Conservation (phyloP, 2,329 filamentous ascomycete species). For the Tolypocladium guangdongense region DNA sequence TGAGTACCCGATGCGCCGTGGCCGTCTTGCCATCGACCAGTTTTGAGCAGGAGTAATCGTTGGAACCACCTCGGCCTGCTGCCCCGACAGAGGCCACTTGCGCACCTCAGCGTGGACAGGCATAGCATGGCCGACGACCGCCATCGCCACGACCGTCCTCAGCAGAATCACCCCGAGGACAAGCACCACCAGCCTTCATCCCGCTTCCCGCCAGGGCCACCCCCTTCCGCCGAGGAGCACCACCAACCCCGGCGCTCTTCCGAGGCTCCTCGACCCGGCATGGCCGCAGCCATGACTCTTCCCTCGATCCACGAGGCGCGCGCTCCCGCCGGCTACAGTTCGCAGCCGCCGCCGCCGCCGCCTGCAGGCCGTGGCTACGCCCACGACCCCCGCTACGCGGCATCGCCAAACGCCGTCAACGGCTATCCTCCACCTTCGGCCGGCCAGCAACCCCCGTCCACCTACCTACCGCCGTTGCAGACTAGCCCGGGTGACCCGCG, state of each 20-base stretch:
- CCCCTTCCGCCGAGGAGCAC: conserved; percentile 1
- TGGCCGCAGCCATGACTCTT: conserved; percentile 34
- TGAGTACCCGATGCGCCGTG: conserved; percentile 4
- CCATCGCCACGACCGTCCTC: conserved; percentile 25
- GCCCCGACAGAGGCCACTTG: conserved; percentile 13
- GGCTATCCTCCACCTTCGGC: conserved; percentile 33
- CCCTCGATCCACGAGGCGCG: conserved; percentile 40
- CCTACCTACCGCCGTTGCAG: conserved; percentile 28
- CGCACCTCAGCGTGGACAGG: conserved; percentile 8
- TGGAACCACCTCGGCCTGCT: conserved; percentile 9
- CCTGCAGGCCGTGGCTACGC: conserved; percentile 20
- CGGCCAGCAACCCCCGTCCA: conserved; percentile 16
- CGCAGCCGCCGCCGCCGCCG: conserved; percentile 3
- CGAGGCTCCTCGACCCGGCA: conserved; percentile 20
- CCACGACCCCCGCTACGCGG: conserved; percentile 26
- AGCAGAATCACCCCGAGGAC: conserved; percentile 25
- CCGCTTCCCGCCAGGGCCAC: conserved; percentile 2
- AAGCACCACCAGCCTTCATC: conserved; percentile 3
- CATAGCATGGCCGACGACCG: conserved; percentile 29
- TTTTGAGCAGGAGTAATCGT: background rate
- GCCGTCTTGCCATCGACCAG: conserved; percentile 6
- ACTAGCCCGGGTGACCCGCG: conserved; percentile 20
- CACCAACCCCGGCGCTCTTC: background rate
- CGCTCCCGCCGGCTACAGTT: conserved; percentile 18
- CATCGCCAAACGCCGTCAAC: conserved; percentile 31